Conservation (phyloP, 208 protist genomes). For the Crithidia thermophila region DNA sequence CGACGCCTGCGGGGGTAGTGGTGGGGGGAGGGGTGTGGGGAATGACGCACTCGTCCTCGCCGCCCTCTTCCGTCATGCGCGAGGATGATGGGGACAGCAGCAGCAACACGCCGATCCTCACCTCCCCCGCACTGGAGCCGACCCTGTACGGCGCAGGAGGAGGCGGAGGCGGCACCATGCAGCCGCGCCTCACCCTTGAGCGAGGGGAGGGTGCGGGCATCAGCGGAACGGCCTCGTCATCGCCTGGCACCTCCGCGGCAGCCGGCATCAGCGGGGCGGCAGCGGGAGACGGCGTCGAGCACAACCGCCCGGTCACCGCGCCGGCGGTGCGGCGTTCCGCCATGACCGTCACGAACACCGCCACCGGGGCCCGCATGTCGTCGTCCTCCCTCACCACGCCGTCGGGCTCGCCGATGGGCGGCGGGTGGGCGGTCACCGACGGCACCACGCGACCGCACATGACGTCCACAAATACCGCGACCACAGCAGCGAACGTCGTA, state of each 20-base stretch:
- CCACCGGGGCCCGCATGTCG: conserved; percentile 30
- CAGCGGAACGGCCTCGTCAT: too few species aligned
- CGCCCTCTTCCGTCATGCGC: background rate
- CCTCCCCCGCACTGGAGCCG: background rate
- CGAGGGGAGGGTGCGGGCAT: too few species aligned
- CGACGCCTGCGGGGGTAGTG: too few species aligned
- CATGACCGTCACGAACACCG: conserved; percentile 45
- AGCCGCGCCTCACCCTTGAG: too few species aligned
- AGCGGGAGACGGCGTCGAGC: background rate
- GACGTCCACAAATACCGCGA: too few species aligned
- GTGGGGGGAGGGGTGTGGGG: background rate
- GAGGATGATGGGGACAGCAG: conserved; percentile 9
- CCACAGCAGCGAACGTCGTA: background rate
- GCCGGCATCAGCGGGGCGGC: background rate
- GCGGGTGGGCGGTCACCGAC: conserved; percentile 1
- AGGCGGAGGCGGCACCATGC: too few species aligned
- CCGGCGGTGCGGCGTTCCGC: conserved; percentile 21
- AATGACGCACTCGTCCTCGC: background rate
- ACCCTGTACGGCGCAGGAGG: too few species aligned
- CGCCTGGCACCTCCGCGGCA: background rate
- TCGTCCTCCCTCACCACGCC: conserved; percentile 12
- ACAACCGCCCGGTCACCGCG: background rate
- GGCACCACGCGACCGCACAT: background rate
- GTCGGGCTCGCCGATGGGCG: conserved; percentile 15
- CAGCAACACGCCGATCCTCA: background rate